Conservation (phyloP, 2,329 filamentous ascomycete species). For the Talaromyces sp. region DNA sequence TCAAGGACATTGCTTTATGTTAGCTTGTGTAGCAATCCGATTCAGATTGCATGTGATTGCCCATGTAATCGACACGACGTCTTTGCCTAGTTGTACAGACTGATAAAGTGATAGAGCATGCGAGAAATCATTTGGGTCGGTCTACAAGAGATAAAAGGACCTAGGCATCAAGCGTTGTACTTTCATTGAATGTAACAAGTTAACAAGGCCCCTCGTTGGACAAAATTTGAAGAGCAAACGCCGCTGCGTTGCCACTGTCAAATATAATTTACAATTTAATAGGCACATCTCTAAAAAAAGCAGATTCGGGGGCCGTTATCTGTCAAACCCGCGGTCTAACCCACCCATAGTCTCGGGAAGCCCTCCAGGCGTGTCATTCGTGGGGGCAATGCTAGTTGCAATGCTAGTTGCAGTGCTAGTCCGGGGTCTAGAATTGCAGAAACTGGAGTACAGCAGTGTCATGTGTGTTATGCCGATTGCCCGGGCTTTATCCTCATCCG, state of each 20-base stretch:
- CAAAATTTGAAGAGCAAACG: not conserved
- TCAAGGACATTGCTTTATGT: not conserved
- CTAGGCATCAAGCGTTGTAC: not conserved
- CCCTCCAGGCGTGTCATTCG: not conserved
- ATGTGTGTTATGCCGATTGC: not conserved
- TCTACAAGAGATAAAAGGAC: not conserved
- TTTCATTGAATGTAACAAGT: not conserved
- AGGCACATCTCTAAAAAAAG: not conserved
- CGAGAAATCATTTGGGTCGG: not conserved
- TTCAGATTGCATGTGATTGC: not conserved
- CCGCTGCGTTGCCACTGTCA: not conserved
- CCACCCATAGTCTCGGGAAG: not conserved
- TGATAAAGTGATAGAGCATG: not conserved
- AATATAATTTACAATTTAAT: not conserved
- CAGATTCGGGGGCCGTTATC: conserved; percentile 2
- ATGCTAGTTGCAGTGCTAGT: conserved; percentile 2
- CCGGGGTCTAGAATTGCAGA: not conserved
- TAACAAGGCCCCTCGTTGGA: not conserved
- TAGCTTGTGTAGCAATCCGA: not conserved
- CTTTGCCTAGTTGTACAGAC: not conserved
- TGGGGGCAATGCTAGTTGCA: not conserved
- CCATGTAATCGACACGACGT: not conserved
- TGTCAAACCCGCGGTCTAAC: not conserved
- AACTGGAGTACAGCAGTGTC: conserved; percentile 1
- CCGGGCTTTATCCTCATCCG: not conserved